Conservation (phyloP, 257 asterid species). For the Penstemon davidsonii region DNA sequence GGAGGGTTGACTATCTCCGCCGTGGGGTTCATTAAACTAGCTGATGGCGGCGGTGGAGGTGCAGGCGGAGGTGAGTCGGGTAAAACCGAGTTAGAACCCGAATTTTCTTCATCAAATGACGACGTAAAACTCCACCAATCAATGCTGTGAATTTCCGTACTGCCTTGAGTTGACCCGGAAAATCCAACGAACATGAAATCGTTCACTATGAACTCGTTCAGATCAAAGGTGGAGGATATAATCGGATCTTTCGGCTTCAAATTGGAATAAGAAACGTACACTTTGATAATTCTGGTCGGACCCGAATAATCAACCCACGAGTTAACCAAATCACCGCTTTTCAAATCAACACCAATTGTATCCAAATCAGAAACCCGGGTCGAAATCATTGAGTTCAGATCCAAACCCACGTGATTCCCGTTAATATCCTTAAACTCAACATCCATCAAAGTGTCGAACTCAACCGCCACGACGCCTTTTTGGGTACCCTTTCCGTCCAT, state of each 20-base stretch:
- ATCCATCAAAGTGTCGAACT: conserved; percentile 81
- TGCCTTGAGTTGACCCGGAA: conserved; percentile 84
- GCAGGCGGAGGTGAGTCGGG: conserved; percentile 31
- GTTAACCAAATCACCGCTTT: conserved; percentile 76
- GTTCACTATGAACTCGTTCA: conserved; percentile 42
- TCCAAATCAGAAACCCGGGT: conserved; percentile 53
- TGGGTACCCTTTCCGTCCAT: conserved; percentile 45
- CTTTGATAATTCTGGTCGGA: conserved; percentile 38
- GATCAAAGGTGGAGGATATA: conserved; percentile 48
- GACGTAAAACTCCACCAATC: conserved; percentile 89
- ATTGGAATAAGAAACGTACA: conserved; percentile 71
- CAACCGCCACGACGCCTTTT: conserved; percentile 63
- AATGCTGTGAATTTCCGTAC: conserved; percentile 72
- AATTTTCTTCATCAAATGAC: conserved; percentile 43
- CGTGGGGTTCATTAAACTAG: conserved; percentile 53
- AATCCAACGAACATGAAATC: conserved; percentile 83
- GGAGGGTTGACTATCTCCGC: conserved; percentile 37
- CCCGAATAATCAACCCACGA: conserved; percentile 83
- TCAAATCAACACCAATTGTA: conserved; percentile 52
- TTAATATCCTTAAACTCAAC: conserved; percentile 68
- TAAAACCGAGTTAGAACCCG: conserved; percentile 28
- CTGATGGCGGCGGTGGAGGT: conserved; percentile 35
- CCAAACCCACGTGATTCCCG: conserved; percentile 83
- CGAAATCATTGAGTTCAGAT: conserved; percentile 72
- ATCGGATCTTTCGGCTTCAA: conserved; percentile 66